These are phyloP conservation scores for Chlamydomonas asymmetrica DNA, from an alignment of 139 green algal genomes.

Conservation along the genomic window DNA sequence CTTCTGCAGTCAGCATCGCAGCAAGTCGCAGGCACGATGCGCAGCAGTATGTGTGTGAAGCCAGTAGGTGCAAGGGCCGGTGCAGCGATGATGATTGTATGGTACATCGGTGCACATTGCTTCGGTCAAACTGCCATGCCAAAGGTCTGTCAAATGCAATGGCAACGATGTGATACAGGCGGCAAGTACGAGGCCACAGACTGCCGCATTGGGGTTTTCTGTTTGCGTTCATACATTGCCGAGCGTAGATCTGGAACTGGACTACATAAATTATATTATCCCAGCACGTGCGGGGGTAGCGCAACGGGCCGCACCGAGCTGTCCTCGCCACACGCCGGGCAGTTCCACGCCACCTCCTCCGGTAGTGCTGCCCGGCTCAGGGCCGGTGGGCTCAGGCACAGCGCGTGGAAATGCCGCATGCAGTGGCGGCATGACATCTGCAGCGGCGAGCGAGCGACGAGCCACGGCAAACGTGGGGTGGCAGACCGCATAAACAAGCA, in stretches of 20 bases:
- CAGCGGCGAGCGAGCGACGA: background rate
- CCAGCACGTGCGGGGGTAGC: background rate
- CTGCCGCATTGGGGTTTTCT: background rate
- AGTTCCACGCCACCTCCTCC: slow-evolving; percentile 34
- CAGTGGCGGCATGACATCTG: slow-evolving; percentile 33
- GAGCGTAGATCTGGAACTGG: background rate
- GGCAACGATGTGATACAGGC: too few relatives aligned
- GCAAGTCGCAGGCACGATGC: too few relatives aligned
- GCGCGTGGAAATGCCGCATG: slow-evolving; percentile 51
- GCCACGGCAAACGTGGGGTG: background rate
- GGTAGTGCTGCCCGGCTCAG: slow-evolving; percentile 37
- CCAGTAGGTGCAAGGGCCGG: too few relatives aligned
- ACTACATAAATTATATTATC: background rate
- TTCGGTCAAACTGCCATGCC: too few relatives aligned
- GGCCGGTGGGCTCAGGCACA: slow-evolving; percentile 59
- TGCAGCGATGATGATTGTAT: too few relatives aligned
- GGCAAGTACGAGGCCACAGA: too few relatives aligned
- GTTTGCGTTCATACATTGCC: background rate
- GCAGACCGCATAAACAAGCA: background rate
- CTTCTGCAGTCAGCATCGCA: too few relatives aligned
- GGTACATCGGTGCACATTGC: too few relatives aligned
- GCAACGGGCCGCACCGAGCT: slow-evolving; percentile 18
- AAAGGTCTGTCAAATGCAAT: too few relatives aligned
- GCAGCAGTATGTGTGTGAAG: too few relatives aligned
- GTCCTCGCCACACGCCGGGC: slow-evolving; percentile 35